phyloP scores from a whole-genome alignment of 164 flowering plant species.

The Cinnamomum chago region DNA sequence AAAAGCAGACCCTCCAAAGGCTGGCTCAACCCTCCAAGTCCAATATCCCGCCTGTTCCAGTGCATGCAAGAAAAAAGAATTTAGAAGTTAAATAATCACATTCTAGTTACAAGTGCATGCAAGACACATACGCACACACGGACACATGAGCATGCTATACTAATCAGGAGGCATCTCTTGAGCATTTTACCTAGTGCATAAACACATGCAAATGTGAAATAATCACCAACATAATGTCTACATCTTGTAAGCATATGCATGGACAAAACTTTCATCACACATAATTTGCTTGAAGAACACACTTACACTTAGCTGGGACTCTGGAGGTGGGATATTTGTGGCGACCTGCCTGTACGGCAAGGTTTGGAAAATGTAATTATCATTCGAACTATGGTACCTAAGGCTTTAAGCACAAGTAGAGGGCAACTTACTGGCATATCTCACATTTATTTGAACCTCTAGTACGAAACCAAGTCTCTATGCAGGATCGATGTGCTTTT shows the following conservation, averaged over 20 bases:
- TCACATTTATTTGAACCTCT: slow-evolving; percentile 83
- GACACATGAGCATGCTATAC: background rate
- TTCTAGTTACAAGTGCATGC: background rate
- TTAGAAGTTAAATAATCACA: background rate
- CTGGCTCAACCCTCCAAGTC: slow-evolving; percentile 71
- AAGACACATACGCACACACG: background rate
- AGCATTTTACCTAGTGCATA: background rate
- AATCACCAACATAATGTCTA: background rate
- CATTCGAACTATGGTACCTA: background rate
- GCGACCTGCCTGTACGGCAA: slow-evolving; percentile 50
- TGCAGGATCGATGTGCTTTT: slow-evolving; percentile 66
- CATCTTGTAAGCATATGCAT: background rate
- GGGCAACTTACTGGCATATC: slow-evolving; percentile 72
- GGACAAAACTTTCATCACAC: background rate
- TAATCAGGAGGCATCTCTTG: too few relatives aligned
- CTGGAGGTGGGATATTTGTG: slow-evolving; percentile 54
- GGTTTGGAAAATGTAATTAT: background rate
- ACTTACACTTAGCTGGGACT: slow-evolving; percentile 52
- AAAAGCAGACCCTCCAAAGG: slow-evolving; percentile 24
- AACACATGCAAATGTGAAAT: background rate
- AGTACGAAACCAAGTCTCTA: slow-evolving; percentile 63
- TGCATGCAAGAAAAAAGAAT: slow-evolving; percentile 1
- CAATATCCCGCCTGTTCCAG: slow-evolving; percentile 56
- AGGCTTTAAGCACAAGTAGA: background rate
- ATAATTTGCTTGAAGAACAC: background rate